Conservation (phyloP, 768 basidiomycete genomes). For the Boletus vinaceobasis region DNA sequence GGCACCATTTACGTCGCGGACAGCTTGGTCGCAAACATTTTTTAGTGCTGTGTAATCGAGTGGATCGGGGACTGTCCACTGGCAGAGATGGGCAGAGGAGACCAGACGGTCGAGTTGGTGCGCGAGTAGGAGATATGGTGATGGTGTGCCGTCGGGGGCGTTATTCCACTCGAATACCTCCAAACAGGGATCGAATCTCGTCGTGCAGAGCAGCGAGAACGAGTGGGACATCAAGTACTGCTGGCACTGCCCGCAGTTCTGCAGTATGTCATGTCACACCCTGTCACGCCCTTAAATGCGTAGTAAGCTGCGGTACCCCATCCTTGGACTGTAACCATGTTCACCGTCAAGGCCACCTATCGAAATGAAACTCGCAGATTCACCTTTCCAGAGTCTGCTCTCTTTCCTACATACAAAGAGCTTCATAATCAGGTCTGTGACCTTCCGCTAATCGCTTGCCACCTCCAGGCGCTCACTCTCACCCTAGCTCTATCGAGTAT, state of each 20-base stretch:
- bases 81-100: constrained; percentile 47
- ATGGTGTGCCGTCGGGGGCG: constrained; percentile 45
- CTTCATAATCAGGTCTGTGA: constrained; percentile 58
- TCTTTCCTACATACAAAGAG: constrained; percentile 63
- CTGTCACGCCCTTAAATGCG: constrained; percentile 23
- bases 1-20: constrained; percentile 27
- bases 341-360: constrained; percentile 79
- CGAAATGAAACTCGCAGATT: constrained; percentile 65
- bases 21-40: constrained; percentile 43
- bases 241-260: not conserved
- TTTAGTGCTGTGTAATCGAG: constrained; percentile 42
- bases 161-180: constrained; percentile 54
- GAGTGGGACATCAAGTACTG: constrained; percentile 5
- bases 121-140: constrained; percentile 57
- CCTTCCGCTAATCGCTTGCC: constrained; percentile 2
- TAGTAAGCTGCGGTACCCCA: constrained; percentile 16
- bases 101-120: constrained; percentile 61
- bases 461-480: constrained; percentile 20
- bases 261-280: constrained; percentile 11
- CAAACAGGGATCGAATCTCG: constrained; percentile 56
- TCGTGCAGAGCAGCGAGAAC: constrained; percentile 47
- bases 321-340: constrained; percentile 44
- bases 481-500: constrained; percentile 64
- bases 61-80: constrained; percentile 40
- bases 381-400: constrained; percentile 45